phyloP scores from a whole-genome alignment of 352 stramenopile species.

The Phytopythium boreale region DNA sequence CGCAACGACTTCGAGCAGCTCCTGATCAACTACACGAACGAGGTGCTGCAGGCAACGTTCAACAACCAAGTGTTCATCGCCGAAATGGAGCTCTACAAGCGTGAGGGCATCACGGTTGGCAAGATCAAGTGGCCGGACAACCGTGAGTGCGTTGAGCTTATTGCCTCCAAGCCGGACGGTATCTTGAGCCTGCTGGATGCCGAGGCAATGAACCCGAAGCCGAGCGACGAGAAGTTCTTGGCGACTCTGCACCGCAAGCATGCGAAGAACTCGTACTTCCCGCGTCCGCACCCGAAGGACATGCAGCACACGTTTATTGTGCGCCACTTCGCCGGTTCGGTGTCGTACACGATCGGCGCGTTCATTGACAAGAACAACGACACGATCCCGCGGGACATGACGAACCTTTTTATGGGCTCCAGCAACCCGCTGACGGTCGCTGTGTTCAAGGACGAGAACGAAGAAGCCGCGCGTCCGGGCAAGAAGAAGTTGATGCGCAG shows the following conservation, averaged over 20 bases:
- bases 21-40: constrained; percentile 90
- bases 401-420: constrained; percentile 74
- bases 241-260: constrained; percentile 83
- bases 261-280: constrained; percentile 83
- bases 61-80: constrained; percentile 90
- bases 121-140: constrained; percentile 92
- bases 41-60: constrained; percentile 85
- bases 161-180: constrained; percentile 75
- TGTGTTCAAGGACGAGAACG: constrained; percentile 69
- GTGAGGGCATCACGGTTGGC: constrained; percentile 87
- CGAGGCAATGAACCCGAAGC: constrained; percentile 89
- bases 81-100: constrained; percentile 89
- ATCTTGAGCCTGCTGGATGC: constrained; percentile 83
- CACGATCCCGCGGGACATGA: constrained; percentile 87
- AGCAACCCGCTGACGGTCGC: constrained; percentile 55
- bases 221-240: constrained; percentile 87
- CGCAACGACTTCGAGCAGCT: constrained; percentile 91
- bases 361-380: constrained; percentile 98
- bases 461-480: constrained; percentile 41
- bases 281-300: constrained; percentile 82
- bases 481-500: constrained; percentile 82
- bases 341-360: constrained; percentile 86
- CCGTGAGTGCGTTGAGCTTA: constrained; percentile 89
- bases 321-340: constrained; percentile 85
- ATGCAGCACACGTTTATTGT: constrained; percentile 90